Evolutionary conservation across 306 rosid genomes (phyloP).

Genomic region (Acacia confusa): DNA sequence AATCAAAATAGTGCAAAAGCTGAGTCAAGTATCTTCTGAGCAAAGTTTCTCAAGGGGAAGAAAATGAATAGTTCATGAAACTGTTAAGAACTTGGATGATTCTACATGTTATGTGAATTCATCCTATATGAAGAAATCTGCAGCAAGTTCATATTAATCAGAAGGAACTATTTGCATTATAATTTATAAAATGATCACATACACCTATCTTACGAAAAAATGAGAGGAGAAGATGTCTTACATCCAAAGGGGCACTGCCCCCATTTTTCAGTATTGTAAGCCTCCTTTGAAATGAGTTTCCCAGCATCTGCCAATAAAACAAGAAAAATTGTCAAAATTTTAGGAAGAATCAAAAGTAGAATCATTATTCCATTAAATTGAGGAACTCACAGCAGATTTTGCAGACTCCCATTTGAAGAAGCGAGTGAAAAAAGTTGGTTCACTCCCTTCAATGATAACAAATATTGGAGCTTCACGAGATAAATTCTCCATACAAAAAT

Average conservation of each 20-base stretch:
- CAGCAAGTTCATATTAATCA: background rate
- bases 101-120: background rate
- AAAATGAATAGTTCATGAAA: background rate
- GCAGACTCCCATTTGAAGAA: conserved; percentile 94
- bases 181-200: background rate
- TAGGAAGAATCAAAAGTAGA: conserved; percentile 17
- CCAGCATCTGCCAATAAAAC: conserved; percentile 69
- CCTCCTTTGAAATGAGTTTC: conserved; percentile 94
- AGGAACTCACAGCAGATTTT: conserved; percentile 70
- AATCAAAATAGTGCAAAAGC: conserved; percentile 23
- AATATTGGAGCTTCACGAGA: conserved; percentile 76
- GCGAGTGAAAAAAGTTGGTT: conserved; percentile 96
- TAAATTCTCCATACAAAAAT: conserved; percentile 77
- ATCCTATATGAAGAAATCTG: background rate
- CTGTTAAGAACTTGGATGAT: background rate
- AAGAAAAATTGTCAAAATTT: conserved; percentile 28
- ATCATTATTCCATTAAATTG: background rate
- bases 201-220: background rate
- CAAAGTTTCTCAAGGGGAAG: background rate
- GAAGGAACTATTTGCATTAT: background rate
- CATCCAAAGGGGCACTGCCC: conserved; percentile 58
- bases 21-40: conserved; percentile 15
- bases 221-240: conserved; percentile 44
- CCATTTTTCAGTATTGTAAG: conserved; percentile 78
- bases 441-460: conserved; percentile 84